Evolutionary conservation across 208 protist genomes (phyloP).

Genomic region (Trypanosoma avium): DNA sequence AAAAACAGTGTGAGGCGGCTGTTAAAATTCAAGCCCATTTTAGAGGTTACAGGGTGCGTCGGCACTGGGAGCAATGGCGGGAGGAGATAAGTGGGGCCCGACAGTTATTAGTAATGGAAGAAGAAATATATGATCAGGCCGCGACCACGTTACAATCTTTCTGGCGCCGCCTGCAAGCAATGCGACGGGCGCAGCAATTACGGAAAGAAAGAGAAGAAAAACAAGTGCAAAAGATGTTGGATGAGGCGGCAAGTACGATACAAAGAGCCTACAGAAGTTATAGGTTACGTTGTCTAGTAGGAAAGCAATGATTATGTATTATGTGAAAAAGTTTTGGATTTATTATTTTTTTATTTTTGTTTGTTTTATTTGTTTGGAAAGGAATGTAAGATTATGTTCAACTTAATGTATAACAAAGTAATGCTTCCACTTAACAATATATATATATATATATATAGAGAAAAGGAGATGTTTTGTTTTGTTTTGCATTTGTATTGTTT

Average conservation of each 20-base stretch:
- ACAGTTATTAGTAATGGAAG: slow-evolving; percentile 34
- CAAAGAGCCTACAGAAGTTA: slow-evolving; percentile 57
- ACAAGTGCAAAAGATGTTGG: slow-evolving; percentile 26
- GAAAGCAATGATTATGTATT: not conserved
- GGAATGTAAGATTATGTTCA: no score
- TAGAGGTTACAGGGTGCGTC: slow-evolving; percentile 68
- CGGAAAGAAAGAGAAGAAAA: slow-evolving; percentile 20
- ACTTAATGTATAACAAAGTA: no score
- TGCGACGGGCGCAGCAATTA: slow-evolving; percentile 11
- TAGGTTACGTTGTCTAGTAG: slow-evolving; percentile 17
- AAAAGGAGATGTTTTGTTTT: no score
- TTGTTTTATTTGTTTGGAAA: slow-evolving; percentile 13
- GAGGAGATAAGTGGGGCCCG: slow-evolving; percentile 28
- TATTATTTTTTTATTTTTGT: not conserved
- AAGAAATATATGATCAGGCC: slow-evolving; percentile 60
- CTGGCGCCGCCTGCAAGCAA: slow-evolving; percentile 55
- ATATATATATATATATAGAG: no score
- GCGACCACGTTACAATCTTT: slow-evolving; percentile 73
- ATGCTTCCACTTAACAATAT: no score
- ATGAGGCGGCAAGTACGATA: slow-evolving; percentile 71
- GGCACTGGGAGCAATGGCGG: slow-evolving; percentile 45
- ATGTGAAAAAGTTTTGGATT: not conserved
- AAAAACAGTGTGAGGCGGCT: slow-evolving; percentile 39
- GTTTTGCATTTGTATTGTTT: not conserved
- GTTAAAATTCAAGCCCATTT: slow-evolving; percentile 63